Evolutionary conservation across 495 filamentous ascomycete genomes (phyloP).

Genomic region (Aspergillus incahuasiensis): DNA sequence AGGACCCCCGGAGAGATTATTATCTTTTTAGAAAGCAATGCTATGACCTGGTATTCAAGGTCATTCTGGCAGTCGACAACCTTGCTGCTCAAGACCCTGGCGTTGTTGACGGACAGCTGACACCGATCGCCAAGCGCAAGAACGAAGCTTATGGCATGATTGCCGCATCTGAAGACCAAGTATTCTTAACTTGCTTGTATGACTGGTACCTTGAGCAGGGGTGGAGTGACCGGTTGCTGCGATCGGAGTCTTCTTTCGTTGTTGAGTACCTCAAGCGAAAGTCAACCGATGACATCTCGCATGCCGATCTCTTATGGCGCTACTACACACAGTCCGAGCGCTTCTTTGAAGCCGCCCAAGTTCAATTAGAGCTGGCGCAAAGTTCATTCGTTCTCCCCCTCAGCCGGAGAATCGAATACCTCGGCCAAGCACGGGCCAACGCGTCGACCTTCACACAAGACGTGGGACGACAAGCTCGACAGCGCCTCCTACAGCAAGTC

Average conservation of each 20-base stretch:
- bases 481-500: slow-evolving; percentile 73
- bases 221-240: slow-evolving; percentile 77
- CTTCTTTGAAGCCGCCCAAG: slow-evolving; percentile 79
- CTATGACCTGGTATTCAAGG: slow-evolving; percentile 75
- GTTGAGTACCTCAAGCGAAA: slow-evolving; percentile 79
- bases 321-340: slow-evolving; percentile 76
- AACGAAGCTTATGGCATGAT: slow-evolving; percentile 85
- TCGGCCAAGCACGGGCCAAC: slow-evolving; percentile 82
- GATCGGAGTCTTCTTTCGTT: slow-evolving; percentile 76
- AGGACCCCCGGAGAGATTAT: slow-evolving; percentile 62
- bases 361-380: slow-evolving; percentile 77
- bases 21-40: slow-evolving; percentile 71
- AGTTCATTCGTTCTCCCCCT: slow-evolving; percentile 71
- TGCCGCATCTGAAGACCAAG: slow-evolving; percentile 78
- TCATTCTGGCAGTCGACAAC: slow-evolving; percentile 71
- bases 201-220: slow-evolving; percentile 90
- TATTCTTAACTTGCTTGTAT: slow-evolving; percentile 91
- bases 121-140: slow-evolving; percentile 67
- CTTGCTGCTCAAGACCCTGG: slow-evolving; percentile 61
- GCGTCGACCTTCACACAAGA: slow-evolving; percentile 70
- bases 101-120: slow-evolving; percentile 70
- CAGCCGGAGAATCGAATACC: slow-evolving; percentile 78
- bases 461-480: slow-evolving; percentile 66
- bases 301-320: slow-evolving; percentile 88
- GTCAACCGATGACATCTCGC: slow-evolving; percentile 58